These are phyloP conservation scores for Diplodia sapinea DNA, from an alignment of 2,329 filamentous ascomycete species.

Conservation along the genomic window DNA sequence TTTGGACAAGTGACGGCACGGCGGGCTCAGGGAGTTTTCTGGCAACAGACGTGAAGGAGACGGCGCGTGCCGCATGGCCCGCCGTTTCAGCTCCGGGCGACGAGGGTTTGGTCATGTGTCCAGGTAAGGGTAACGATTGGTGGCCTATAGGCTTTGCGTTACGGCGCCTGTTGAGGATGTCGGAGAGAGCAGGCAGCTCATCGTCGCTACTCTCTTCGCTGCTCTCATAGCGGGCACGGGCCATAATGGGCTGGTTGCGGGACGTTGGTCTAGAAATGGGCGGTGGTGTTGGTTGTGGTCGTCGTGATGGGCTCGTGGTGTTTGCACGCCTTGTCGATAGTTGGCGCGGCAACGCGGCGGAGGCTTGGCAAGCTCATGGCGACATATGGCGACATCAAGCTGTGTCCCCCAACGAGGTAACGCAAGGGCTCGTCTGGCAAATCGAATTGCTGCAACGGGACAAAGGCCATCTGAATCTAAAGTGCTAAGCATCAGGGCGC, in stretches of 20 bases:
- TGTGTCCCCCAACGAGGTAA: constrained; percentile 17
- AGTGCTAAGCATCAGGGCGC: constrained; percentile 22
- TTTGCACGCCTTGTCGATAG: constrained; percentile 20
- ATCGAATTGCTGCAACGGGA: constrained; percentile 25
- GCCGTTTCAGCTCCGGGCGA: too few relatives aligned
- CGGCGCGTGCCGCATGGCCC: too few relatives aligned
- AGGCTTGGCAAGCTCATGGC: constrained; percentile 23
- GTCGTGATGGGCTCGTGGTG: not conserved
- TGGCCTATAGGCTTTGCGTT: not conserved
- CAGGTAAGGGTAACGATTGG: not conserved
- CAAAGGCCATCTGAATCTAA: not conserved
- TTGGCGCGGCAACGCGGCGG: constrained; percentile 26
- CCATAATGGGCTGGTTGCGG: not conserved
- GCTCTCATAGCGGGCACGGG: constrained; percentile 19
- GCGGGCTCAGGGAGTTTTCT: not conserved
- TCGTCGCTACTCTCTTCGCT: constrained; percentile 31
- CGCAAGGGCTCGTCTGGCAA: constrained; percentile 11
- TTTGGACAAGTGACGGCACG: constrained; percentile 34
- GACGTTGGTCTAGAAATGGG: not conserved
- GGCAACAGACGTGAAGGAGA: not conserved
- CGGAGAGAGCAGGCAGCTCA: constrained; percentile 10
- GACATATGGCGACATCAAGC: constrained; percentile 28
- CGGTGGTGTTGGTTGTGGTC: not conserved
- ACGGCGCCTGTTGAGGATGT: constrained; percentile 15
- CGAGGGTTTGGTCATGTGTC: not conserved